Evolutionary conservation across 768 basidiomycete species (phyloP), one percentile per base, ranked within the genome.

Genomic region (Boletus sp.): DNA sequence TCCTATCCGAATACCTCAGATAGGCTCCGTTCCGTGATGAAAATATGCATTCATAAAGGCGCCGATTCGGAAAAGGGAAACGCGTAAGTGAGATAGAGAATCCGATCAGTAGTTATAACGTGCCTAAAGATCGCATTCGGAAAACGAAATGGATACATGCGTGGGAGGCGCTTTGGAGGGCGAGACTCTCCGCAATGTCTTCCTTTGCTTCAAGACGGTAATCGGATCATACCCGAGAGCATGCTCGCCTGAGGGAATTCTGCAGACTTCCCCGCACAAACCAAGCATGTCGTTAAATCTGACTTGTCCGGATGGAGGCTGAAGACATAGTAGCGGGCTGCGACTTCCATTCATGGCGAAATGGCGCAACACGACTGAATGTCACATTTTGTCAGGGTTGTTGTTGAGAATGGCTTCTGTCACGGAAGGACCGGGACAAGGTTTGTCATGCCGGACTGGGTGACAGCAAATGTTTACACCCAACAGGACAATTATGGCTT

Each of bases 261-360:
- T 30, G 14, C n/a, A 7, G 12, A 29, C 47, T n/a, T 20, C 6
- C 32, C 59, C 59, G 59, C 59, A 61, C 12, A 56, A 61, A 30
- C 59, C 17, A 28, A 61, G 37, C 47, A 44, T 58, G 60, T 37
- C 54, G 46, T 48, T 5, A 52, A n/a, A n/a, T 50, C 29, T 17
- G 14, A 4, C 15, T n/a, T 5, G n/a, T 4, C 24, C 24, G 24
- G 11, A 55, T 40, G 8, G 28, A 35, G 33, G 36, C 14, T 15
- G 47, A 28, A 50, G 59, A 39, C 24, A 35, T 49, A 14, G 33
- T 29, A 28, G 29, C 29, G 30, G n/a, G 32, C 37, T 28, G 17
- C 4, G 14, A 37, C 46, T 41, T 40, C 52, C 37, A 12, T 49
- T 33, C 44, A 3, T 6, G 32, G 32, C 14, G 46, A 11, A 39